Evolutionary conservation across 192 early-diverging fungal species (phyloP).

Genomic region (Coemansia sp.): DNA sequence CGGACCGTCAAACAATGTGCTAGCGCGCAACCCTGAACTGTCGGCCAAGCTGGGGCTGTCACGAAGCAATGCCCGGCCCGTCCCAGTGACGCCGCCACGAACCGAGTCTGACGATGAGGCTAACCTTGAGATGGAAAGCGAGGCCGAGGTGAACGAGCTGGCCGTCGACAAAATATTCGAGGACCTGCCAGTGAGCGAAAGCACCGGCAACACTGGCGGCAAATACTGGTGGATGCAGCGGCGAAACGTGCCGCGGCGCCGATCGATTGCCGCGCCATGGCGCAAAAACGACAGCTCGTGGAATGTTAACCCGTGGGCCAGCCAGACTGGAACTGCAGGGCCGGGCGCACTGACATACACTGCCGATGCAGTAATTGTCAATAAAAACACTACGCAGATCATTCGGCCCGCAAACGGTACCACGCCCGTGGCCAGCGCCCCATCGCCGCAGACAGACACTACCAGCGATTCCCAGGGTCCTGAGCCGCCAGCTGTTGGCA

Average conservation of each 20-base stretch:
- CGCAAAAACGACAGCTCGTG: slow-evolving; percentile 50
- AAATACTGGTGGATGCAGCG: slow-evolving; percentile 49
- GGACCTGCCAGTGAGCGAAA: slow-evolving; percentile 24
- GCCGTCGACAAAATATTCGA: slow-evolving; percentile 49
- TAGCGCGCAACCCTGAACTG: slow-evolving; percentile 43
- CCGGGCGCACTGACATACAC: slow-evolving; percentile 32
- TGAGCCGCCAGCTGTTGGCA: neutral
- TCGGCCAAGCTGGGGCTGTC: slow-evolving; percentile 36
- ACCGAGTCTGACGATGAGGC: slow-evolving; percentile 30
- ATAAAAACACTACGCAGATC: slow-evolving; percentile 16
- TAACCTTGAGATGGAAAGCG: slow-evolving; percentile 45
- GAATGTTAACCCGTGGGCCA: slow-evolving; percentile 50
- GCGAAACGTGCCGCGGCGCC: slow-evolving; percentile 37
- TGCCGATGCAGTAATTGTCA: slow-evolving; percentile 23
- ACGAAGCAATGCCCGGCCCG: neutral
- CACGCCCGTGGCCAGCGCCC: neutral
- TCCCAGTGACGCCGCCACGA: neutral
- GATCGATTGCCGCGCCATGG: slow-evolving; percentile 46
- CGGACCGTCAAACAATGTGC: slow-evolving; percentile 46
- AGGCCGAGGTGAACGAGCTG: slow-evolving; percentile 52
- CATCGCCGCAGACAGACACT: neutral
- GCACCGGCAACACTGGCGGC: slow-evolving; percentile 7
- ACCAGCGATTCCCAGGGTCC: neutral
- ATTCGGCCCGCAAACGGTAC: neutral
- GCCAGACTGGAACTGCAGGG: neutral